Conservation (phyloP, 176 grass and related monocot species). For the Hyparrhenia diplandra region DNA sequence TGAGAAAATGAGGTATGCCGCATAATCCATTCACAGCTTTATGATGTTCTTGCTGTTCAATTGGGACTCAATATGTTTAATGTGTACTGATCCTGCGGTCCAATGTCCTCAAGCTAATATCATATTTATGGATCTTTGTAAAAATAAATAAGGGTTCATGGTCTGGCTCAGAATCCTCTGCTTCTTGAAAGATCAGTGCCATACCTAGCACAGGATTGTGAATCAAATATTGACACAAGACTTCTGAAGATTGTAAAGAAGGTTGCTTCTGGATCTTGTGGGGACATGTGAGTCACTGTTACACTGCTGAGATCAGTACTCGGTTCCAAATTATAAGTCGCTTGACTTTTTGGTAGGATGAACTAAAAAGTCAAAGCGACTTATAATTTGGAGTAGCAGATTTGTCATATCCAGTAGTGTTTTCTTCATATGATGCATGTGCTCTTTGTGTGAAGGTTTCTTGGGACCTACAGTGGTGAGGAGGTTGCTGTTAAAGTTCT, state of each 20-base stretch:
- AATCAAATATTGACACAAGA: constrained; percentile 62
- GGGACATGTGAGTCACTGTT: constrained; percentile 59
- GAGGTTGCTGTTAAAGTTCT: constrained; percentile 78
- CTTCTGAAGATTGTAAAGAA: constrained; percentile 57
- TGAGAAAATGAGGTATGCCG: constrained; percentile 58
- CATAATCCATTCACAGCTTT: neutral
- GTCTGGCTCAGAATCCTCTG: constrained; percentile 73
- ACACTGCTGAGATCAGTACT: neutral
- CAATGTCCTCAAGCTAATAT: constrained; percentile 10
- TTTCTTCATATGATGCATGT: neutral
- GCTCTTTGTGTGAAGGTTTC: constrained; percentile 51
- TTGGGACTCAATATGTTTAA: neutral
- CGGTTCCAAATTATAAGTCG: no score
- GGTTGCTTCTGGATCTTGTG: constrained; percentile 66
- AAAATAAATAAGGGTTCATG: constrained; percentile 64
- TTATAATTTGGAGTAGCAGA: no score
- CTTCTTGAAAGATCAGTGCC: constrained; percentile 42
- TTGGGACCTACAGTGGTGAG: constrained; percentile 56
- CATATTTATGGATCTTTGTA: neutral
- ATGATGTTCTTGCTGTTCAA: neutral
- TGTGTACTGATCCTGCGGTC: neutral
- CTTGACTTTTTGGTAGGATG: no score
- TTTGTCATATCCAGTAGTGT: constrained; percentile 2
- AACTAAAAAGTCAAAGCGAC: no score
- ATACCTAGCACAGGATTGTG: constrained; percentile 42